A percentile compares a stretch with the other conserved stretches of the same genome.
Evolutionary conservation across 495 filamentous ascomycete species (phyloP).

Genomic region (Schizothecium vesticola): DNA sequence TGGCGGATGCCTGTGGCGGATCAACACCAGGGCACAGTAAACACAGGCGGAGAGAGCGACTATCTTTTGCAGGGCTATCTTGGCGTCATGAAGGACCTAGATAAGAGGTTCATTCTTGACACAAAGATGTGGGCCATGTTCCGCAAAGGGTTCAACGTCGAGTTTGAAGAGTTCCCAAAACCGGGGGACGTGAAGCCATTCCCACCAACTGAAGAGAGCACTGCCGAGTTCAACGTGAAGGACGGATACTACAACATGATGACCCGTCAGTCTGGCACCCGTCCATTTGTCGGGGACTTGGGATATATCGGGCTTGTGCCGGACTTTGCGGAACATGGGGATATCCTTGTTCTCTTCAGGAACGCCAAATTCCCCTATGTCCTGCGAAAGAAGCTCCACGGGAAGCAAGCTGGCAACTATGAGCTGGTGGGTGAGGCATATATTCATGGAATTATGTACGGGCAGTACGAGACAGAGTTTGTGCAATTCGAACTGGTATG

Average conservation of each 20-base stretch:
- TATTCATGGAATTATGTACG: not conserved
- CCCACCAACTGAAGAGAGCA: not conserved
- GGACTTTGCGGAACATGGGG: not conserved
- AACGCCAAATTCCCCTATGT: not conserved
- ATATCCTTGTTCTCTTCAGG: not conserved
- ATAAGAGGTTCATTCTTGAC: not conserved
- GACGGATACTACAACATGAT: not conserved
- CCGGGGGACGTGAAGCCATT: not conserved
- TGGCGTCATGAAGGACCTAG: not conserved
- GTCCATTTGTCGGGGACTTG: not conserved
- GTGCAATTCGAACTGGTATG: not conserved
- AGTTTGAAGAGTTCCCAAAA: not conserved
- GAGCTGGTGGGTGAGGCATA: not conserved
- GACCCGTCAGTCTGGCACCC: not conserved
- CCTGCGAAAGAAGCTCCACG: not conserved
- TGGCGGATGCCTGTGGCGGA: not conserved
- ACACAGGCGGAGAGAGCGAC: not conserved
- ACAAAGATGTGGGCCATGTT: not conserved
- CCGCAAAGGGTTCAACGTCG: not conserved
- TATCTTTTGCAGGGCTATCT: not conserved
- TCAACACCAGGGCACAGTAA: not conserved
- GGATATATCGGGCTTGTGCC: not conserved
- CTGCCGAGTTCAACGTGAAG: not conserved
- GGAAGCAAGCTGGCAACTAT: not conserved
- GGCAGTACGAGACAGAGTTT: not conserved